Base-by-base conservation (phyloP, 2,329 filamentous ascomycete genomes). In the Calcarisporium arbuscula region DNA sequence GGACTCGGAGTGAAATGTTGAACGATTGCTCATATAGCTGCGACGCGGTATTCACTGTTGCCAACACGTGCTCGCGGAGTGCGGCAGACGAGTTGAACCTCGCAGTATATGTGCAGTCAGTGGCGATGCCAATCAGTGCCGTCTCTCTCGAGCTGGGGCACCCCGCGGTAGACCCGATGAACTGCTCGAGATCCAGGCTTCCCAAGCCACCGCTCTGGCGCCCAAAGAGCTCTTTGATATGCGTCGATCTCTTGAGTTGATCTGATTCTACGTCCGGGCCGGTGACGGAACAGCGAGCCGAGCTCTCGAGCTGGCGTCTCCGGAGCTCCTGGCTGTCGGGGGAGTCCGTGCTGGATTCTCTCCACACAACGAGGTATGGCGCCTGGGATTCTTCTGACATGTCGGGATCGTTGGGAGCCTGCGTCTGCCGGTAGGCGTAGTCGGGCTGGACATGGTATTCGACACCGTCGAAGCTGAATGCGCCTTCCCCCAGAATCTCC, bases 81-180 rank as follows among this genome's bases (percentile, higher is more conserved):
- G 74, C 66, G 28, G 75, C 65, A 27, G 74, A 71, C 9, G 69
- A 72, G 34, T 73, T 70, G 57, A 94, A 90, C 6, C 70, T 67
- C 2, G 65, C 67, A 5, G 81, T 85, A 51, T 94, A 95, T 6
- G 77, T 81, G 62, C 88, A 95, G 56, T 95, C 88, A 1, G 85
- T 87, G 5, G 86, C 87, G 16, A 95, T 74, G n/a, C 89, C 89
- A n/a, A 95, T 74, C 27, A 94, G 68, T 1, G 89, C 88, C 19
- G 95, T 85, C 54, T 82, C 85, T 41, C 85, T 75, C 5, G 84
- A 84, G 2, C 70, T 77, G 6, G 87, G 87, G 52, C 88, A 95
- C 31, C 89, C 89, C 5, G 61, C 52, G 1, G 82, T 85, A 35
- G 73, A 79, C 22, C 88, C 88, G 50, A 95, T 88, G 10, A 31